A percentile compares a stretch with the other conserved stretches of the same genome.
Conservation (phyloP, 2,329 filamentous ascomycete genomes). For the Fusarium sp. region DNA sequence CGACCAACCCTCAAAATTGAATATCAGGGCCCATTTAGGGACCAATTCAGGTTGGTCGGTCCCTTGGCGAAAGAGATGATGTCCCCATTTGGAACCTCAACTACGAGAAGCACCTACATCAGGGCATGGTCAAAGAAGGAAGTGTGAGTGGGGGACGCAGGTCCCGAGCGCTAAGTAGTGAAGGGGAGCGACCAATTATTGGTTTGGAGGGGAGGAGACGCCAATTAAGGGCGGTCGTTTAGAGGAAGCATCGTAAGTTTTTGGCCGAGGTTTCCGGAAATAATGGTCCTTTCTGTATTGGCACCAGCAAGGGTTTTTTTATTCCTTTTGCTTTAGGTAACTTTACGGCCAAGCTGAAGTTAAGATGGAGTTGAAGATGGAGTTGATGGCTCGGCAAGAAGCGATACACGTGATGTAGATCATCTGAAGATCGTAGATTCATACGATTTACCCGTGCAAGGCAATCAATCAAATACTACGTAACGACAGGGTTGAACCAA, state of each 20-base stretch:
- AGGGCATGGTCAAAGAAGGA: background rate
- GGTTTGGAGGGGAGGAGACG: conserved; percentile 9
- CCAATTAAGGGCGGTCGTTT: conserved; percentile 19
- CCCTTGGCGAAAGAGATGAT: conserved; percentile 30
- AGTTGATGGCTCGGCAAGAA: conserved; percentile 3
- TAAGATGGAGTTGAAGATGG: background rate
- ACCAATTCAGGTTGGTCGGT: conserved; percentile 2
- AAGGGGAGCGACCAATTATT: conserved; percentile 32
- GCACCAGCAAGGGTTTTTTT: background rate
- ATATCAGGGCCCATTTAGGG: conserved; percentile 24
- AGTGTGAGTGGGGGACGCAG: conserved; percentile 23
- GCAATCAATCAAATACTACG: background rate
- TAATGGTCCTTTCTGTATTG: background rate
- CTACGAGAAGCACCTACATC: conserved; percentile 19
- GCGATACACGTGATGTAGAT: conserved; percentile 25
- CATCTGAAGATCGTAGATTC: conserved; percentile 7
- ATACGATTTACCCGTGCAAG: background rate
- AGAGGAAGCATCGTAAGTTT: conserved; percentile 15
- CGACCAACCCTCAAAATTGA: conserved; percentile 30
- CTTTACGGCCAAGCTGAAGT: background rate
- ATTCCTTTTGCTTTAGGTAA: background rate
- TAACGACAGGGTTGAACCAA: conserved; percentile 2
- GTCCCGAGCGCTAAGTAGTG: conserved; percentile 20
- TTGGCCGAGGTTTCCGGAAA: conserved; percentile 1
- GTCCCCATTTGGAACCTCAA: conserved; percentile 12